Conservation (phyloP, 768 basidiomycete species). For the Leucocoprinus leucothites region DNA sequence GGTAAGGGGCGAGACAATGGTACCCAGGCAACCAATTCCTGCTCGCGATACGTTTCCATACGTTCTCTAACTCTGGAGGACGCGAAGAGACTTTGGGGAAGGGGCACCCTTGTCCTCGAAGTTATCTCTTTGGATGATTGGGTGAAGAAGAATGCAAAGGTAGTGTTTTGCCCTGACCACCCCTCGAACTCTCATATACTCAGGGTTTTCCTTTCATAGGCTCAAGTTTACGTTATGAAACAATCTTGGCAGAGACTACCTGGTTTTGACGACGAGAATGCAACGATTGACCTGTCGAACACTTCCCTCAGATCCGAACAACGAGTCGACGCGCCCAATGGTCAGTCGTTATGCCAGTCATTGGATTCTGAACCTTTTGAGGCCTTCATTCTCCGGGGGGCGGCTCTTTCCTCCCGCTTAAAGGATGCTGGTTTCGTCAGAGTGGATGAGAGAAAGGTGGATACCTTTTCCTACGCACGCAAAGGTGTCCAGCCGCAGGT, state of each 20-base stretch:
- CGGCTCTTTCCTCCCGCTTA: too few species aligned
- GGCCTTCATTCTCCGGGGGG: too few species aligned
- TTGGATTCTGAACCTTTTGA: too few species aligned
- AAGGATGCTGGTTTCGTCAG: too few species aligned
- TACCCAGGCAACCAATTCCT: too few species aligned
- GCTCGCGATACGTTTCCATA: neutral
- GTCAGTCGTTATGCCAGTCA: too few species aligned
- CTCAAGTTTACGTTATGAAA: neutral
- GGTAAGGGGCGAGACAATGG: too few species aligned
- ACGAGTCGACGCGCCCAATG: neutral
- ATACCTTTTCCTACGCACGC: too few species aligned
- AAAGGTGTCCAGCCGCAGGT: too few species aligned
- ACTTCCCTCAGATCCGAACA: neutral
- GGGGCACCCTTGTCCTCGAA: neutral
- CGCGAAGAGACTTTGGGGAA: neutral
- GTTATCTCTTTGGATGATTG: neutral
- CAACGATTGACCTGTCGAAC: neutral
- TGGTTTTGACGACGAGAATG: neutral
- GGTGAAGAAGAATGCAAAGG: neutral
- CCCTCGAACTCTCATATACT: neutral
- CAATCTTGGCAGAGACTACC: slow-evolving; percentile 1
- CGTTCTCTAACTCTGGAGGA: neutral
- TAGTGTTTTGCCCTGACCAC: neutral
- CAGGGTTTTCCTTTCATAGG: neutral
- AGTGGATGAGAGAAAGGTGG: too few species aligned